These are phyloP conservation scores for Zygoascus ofunaensis DNA, from an alignment of 805 yeast genomes.

Conservation along the genomic window DNA sequence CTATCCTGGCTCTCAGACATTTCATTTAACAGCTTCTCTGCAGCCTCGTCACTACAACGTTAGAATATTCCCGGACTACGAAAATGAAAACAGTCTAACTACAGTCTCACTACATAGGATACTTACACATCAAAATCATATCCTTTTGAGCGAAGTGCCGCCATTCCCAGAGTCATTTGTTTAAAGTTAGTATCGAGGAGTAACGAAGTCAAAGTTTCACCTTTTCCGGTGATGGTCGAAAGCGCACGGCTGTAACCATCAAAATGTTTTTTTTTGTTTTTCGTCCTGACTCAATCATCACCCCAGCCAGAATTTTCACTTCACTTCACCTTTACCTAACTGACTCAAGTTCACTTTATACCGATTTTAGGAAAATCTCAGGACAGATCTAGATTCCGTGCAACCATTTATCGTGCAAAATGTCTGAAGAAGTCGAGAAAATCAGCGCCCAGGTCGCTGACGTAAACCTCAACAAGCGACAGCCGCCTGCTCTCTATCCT, in stretches of 20 bases:
- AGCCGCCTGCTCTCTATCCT: constrained; percentile 10
- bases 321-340: no score
- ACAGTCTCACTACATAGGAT: not conserved
- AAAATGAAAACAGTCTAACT: not conserved
- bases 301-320: not conserved
- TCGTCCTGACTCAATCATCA: not conserved
- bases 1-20: no score
- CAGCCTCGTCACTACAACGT: not conserved
- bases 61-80: no score
- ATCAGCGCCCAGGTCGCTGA: not conserved
- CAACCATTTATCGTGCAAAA: not conserved
- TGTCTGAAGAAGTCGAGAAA: not conserved
- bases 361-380: no score
- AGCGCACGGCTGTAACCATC: not conserved
- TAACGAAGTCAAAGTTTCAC: no score
- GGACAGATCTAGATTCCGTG: no score
- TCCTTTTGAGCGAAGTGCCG: no score
- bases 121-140: not conserved
- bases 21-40: not conserved
- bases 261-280: no score
- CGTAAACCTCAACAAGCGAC: constrained; percentile 5
- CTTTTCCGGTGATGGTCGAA: no score
- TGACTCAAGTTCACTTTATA: no score
- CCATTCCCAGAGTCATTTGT: no score
- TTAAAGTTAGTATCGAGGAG: no score